phyloP scores from a whole-genome alignment of 306 rosid species.

The Vigna reflexopilosa region DNA sequence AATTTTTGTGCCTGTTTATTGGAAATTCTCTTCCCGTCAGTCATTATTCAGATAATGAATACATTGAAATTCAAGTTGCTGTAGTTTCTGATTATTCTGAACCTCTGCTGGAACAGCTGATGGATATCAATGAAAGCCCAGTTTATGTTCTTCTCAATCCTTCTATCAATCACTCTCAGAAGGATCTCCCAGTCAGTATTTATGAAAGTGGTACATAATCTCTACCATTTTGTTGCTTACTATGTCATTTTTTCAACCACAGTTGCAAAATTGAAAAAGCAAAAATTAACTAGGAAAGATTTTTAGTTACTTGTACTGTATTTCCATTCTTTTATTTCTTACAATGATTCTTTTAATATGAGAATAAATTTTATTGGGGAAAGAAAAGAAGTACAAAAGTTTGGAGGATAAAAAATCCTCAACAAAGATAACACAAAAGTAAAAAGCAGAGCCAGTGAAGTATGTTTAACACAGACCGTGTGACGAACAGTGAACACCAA shows the following conservation, averaged over 20 bases:
- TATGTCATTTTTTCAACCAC: slow-evolving; percentile 36
- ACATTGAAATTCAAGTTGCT: slow-evolving; percentile 18
- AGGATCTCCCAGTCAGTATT: slow-evolving; percentile 92
- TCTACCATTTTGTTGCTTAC: slow-evolving; percentile 30
- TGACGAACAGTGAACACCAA: background rate
- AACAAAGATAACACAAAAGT: background rate
- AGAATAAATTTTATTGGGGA: slow-evolving; percentile 6
- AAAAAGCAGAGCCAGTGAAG: background rate
- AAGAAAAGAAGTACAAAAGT: slow-evolving; percentile 4
- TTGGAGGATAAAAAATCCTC: slow-evolving; percentile 11
- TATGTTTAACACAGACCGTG: background rate
- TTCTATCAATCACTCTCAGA: slow-evolving; percentile 82
- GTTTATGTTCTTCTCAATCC: slow-evolving; percentile 95
- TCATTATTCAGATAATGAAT: slow-evolving; percentile 12
- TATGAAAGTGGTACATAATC: slow-evolving; percentile 79
- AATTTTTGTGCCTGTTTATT: slow-evolving; percentile 27
- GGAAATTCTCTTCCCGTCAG: slow-evolving; percentile 29
- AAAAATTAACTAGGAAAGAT: background rate
- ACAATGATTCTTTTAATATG: background rate
- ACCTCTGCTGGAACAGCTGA: slow-evolving; percentile 65
- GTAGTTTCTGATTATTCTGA: slow-evolving; percentile 36
- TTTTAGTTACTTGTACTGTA: slow-evolving; percentile 6
- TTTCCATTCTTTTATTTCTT: slow-evolving; percentile 18
- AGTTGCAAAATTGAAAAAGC: slow-evolving; percentile 1
- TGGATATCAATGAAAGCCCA: slow-evolving; percentile 96